Percentiles rank a stretch among this genome's conserved stretches.
phyloP scores from a whole-genome alignment of 306 rosid species.

The Elaeagnus macrophylla region DNA sequence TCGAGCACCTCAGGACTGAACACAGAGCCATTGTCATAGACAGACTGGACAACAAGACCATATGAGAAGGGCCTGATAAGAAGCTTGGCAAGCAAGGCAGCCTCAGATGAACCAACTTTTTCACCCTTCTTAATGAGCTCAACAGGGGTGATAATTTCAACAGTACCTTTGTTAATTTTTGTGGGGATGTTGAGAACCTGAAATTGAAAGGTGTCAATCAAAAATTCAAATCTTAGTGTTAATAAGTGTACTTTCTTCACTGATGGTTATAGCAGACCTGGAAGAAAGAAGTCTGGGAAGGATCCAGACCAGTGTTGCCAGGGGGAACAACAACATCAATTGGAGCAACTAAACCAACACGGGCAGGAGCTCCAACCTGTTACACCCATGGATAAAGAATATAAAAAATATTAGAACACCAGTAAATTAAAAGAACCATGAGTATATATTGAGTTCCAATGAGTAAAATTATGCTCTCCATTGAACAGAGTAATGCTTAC shows the following conservation, averaged over 20 bases:
- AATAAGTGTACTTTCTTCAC: too few relatives aligned
- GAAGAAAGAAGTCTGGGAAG: constrained; percentile 87
- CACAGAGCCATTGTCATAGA: constrained; percentile 65
- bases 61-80: constrained; percentile 82
- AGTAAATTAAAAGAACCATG: neutral
- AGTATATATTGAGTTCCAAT: neutral
- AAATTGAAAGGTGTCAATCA: neutral
- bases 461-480: neutral
- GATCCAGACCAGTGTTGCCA: constrained; percentile 90
- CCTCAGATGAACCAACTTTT: constrained; percentile 81
- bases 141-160: constrained; percentile 76
- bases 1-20: constrained; percentile 81
- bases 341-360: constrained; percentile 92
- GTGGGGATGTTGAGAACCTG: constrained; percentile 85
- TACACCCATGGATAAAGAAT: neutral
- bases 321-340: constrained; percentile 88
- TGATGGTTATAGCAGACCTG: constrained; percentile 37
- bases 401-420: too few relatives aligned
- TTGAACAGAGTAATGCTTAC: too few relatives aligned
- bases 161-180: constrained; percentile 89
- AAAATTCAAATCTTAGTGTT: too few relatives aligned
- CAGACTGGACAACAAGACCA: constrained; percentile 58
- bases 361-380: constrained; percentile 97
- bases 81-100: constrained; percentile 85
- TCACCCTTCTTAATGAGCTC: constrained; percentile 89